Percentiles rank a stretch among this genome's conserved stretches.
phyloP scores from a whole-genome alignment of 2,329 filamentous ascomycete species.

The Ophiocordyceps sinensis region DNA sequence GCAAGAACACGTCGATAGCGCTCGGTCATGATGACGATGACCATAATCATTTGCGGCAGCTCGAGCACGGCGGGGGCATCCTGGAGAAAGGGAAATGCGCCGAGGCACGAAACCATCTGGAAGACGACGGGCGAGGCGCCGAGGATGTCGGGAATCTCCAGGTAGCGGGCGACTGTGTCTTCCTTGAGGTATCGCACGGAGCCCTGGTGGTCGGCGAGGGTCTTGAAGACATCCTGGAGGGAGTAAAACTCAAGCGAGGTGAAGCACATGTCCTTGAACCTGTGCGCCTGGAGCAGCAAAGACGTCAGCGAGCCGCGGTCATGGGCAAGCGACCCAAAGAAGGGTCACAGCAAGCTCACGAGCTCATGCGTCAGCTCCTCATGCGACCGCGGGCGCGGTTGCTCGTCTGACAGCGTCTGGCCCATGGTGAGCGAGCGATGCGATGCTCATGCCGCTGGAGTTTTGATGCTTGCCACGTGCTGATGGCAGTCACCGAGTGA shows the following conservation, averaged over 20 bases:
- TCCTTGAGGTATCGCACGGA: conserved; percentile 51
- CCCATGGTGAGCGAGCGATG: conserved; percentile 29
- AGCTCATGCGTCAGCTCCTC: conserved; percentile 37
- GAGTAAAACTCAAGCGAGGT: conserved; percentile 58
- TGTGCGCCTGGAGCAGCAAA: conserved; percentile 31
- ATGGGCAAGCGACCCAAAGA: not conserved
- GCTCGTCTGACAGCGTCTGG: conserved; percentile 34
- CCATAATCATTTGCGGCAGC: conserved; percentile 56
- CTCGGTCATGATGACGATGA: conserved; percentile 58
- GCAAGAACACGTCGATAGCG: conserved; percentile 50
- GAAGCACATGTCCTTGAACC: conserved; percentile 57
- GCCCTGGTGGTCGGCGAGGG: conserved; percentile 50
- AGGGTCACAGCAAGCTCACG: conserved; percentile 19
- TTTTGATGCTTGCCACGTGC: conserved; percentile 4
- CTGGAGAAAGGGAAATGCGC: conserved; percentile 58
- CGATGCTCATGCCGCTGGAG: conserved; percentile 2
- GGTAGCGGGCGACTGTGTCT: conserved; percentile 54
- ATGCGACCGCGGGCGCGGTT: conserved; percentile 27
- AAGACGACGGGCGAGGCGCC: conserved; percentile 54
- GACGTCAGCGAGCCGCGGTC: not conserved
- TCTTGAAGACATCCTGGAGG: conserved; percentile 58
- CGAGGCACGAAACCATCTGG: conserved; percentile 56
- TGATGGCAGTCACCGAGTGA: no score
- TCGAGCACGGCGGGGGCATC: conserved; percentile 58
- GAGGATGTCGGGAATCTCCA: conserved; percentile 58